Conservation (phyloP, 78 protist species). For the Monocercomonoides exilis region DNA sequence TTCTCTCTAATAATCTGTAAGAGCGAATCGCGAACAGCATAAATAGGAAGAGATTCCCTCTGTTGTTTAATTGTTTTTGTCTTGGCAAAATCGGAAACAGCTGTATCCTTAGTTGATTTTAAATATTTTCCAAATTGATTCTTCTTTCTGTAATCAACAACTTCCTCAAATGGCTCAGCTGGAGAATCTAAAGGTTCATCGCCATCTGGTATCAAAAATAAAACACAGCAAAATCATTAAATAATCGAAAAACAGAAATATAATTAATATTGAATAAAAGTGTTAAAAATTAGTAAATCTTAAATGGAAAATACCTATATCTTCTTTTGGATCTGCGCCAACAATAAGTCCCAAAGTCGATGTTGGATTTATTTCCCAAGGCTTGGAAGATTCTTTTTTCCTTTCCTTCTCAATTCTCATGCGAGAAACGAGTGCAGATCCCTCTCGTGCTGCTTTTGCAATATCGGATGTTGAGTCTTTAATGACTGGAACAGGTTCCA, state of each 20-base stretch:
- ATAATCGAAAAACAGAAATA: too few species aligned
- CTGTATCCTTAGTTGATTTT: conserved; percentile 15
- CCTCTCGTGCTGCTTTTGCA: conserved; percentile 17
- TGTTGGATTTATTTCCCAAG: conserved; percentile 9
- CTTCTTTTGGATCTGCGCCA: not conserved
- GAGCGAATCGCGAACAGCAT: conserved; percentile 50
- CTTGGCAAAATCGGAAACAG: conserved; percentile 61
- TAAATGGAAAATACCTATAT: not conserved
- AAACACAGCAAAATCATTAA: too few species aligned
- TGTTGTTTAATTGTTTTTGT: conserved; percentile 71
- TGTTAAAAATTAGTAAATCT: too few species aligned
- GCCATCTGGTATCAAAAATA: too few species aligned
- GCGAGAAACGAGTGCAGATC: not conserved
- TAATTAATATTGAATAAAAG: too few species aligned
- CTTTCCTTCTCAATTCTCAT: conserved; percentile 14
- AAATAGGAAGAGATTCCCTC: conserved; percentile 87
- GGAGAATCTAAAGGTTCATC: too few species aligned
- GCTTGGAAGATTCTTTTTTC: not conserved
- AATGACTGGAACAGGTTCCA: not conserved
- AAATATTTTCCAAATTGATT: not conserved
- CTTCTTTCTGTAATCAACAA: not conserved
- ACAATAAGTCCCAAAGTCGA: not conserved
- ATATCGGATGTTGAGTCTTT: not conserved
- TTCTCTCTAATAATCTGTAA: conserved; percentile 70
- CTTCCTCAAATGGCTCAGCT: too few species aligned